Conservation (phyloP, 2,329 filamentous ascomycete genomes). For the Helminthosporium solani region DNA sequence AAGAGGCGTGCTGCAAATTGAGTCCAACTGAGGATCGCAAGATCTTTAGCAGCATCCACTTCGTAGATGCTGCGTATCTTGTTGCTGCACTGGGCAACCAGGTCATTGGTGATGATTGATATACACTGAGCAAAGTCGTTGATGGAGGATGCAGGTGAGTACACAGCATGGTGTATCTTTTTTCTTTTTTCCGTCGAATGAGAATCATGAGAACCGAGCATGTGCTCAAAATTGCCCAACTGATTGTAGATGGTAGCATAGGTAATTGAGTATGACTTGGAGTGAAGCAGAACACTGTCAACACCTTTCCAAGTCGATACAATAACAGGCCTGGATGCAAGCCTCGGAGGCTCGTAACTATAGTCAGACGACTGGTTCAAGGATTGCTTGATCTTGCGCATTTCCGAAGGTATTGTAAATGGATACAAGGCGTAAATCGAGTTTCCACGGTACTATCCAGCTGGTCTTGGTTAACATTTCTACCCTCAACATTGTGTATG, state of each 20-base stretch:
- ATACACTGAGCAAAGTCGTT: constrained; percentile 22
- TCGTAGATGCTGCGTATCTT: constrained; percentile 34
- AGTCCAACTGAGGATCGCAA: constrained; percentile 33
- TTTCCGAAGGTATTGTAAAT: constrained; percentile 24
- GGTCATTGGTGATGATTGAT: constrained; percentile 20
- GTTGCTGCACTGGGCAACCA: constrained; percentile 31
- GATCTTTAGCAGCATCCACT: constrained; percentile 29
- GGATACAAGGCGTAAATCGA: constrained; percentile 32
- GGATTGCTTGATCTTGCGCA: constrained; percentile 16
- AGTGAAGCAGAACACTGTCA: constrained; percentile 24
- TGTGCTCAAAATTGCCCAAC: constrained; percentile 24
- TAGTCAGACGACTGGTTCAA: constrained; percentile 17
- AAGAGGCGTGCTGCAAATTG: constrained; percentile 31
- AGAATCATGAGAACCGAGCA: constrained; percentile 18
- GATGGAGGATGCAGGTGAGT: constrained; percentile 14
- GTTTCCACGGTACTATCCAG: constrained; percentile 22
- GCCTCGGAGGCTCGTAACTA: constrained; percentile 23
- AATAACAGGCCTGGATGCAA: constrained; percentile 8
- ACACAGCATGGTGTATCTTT: constrained; percentile 11
- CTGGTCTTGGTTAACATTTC: constrained; percentile 2
- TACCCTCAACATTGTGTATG: no score
- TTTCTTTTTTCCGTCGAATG: constrained; percentile 15
- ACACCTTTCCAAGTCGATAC: constrained; percentile 25
- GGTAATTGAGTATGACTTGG: constrained; percentile 31
- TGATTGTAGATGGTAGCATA: constrained; percentile 28